Evolutionary conservation across 371 early-diverging fungal genomes (phyloP), one percentile per base, ranked within the genome.

Genomic region (Blakeslea trispora): DNA sequence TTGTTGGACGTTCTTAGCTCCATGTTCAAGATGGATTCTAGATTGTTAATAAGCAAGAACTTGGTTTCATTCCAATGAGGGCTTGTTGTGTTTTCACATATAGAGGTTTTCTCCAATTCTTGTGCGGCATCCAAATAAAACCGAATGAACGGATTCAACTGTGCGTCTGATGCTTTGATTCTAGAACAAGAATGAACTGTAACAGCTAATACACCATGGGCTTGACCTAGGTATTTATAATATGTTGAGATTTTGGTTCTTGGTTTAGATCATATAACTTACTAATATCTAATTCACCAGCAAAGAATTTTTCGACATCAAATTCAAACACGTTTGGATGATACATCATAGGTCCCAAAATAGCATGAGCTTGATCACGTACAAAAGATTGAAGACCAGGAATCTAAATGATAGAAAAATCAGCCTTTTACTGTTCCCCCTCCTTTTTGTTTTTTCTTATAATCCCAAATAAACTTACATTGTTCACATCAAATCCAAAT

Each of bases 171-270:
- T 64, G 91, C 88, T 60, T 85, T 86, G 48, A 96, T 77, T 3
- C 81, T 79, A 50, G 85, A 82, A 24, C 90, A 93, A n/a, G 87
- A 83, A 47, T 84, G 77, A 23, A 97, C 75, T 4, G 84, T 86
- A 42, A 95, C 74, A 24, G 88, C 83, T n/a, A 97, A 74, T 0
- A 98, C 89, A 56, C 98, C 98, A 55, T 87, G 83, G 13, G 96
- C 91, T 23, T 82, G 68, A 37, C 47, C 66, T 66, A 22, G 3
- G 7, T 5, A 28, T 28, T 7, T n/a, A n/a, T n/a, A n/a, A n/a
- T n/a, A n/a, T n/a, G n/a, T n/a, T n/a, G n/a, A n/a, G n/a, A n/a
- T n/a, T n/a, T n/a, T n/a, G n/a, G n/a, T n/a, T n/a, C n/a, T n/a
- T n/a, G n/a, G n/a, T n/a, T n/a, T n/a, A n/a, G n/a, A n/a, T n/a